Evolutionary conservation across 2,329 filamentous ascomycete genomes (phyloP).

Genomic region (Zymoseptoria passerinii): DNA sequence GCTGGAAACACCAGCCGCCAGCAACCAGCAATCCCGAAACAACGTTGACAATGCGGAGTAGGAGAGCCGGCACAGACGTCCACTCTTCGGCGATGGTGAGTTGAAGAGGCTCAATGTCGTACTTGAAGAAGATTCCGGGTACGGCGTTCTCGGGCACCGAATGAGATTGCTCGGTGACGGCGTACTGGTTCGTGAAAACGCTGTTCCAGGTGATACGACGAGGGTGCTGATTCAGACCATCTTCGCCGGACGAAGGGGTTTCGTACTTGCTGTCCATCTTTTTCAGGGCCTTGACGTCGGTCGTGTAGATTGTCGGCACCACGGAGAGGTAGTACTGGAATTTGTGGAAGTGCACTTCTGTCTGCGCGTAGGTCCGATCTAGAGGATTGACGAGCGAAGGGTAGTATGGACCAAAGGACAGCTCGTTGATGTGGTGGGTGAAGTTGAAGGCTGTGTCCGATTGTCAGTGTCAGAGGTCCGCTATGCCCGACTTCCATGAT

Average conservation of each 20-base stretch:
- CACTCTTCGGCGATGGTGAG: conserved; percentile 77
- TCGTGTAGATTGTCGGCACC: conserved; percentile 84
- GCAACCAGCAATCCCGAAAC: conserved; percentile 85
- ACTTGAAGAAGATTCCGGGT: conserved; percentile 95
- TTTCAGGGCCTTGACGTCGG: conserved; percentile 37
- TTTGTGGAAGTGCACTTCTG: conserved; percentile 75
- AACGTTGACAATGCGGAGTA: conserved; percentile 82
- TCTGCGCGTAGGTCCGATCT: conserved; percentile 76
- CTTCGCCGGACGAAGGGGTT: conserved; percentile 35
- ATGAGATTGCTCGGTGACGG: conserved; percentile 80
- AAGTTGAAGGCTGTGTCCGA: conserved; percentile 74
- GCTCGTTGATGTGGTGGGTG: conserved; percentile 88
- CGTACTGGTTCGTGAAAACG: conserved; percentile 94
- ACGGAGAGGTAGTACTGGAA: conserved; percentile 97
- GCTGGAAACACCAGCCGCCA: conserved; percentile 84
- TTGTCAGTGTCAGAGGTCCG: neutral
- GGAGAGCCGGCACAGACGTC: conserved; percentile 62
- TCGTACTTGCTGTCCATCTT: conserved; percentile 27
- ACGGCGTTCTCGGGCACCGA: conserved; percentile 60
- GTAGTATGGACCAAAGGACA: conserved; percentile 96
- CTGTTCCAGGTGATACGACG: conserved; percentile 43
- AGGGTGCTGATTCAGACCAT: conserved; percentile 26
- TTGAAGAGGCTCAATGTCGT: conserved; percentile 93
- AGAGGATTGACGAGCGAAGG: conserved; percentile 88
- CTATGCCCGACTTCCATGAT: neutral